These are phyloP conservation scores for Fusarium kyushuense DNA, from an alignment of 2,329 filamentous ascomycete species.

Conservation along the genomic window DNA sequence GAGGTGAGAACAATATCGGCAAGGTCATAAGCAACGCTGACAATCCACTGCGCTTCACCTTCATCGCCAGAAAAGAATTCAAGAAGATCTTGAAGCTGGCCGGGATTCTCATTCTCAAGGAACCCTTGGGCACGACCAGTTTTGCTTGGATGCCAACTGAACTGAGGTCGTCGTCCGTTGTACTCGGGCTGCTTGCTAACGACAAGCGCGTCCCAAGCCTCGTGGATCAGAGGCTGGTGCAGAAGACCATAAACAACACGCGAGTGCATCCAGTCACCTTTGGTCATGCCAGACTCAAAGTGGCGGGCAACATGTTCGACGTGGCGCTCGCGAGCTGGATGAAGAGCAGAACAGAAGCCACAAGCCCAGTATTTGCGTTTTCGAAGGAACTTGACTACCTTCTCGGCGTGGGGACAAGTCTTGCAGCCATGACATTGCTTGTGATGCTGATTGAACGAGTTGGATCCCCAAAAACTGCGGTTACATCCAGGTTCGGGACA, in stretches of 20 bases:
- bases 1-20: conserved; percentile 61
- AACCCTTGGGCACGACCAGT: conserved; percentile 69
- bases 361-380: conserved; percentile 77
- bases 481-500: conserved; percentile 73
- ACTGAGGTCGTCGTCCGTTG: conserved; percentile 66
- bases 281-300: conserved; percentile 72
- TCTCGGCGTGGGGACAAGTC: conserved; percentile 73
- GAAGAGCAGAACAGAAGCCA: conserved; percentile 73
- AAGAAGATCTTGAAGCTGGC: conserved; percentile 72
- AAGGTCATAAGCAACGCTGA: conserved; percentile 69
- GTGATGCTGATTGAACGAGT: conserved; percentile 76
- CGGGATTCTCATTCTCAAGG: conserved; percentile 71
- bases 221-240: conserved; percentile 72
- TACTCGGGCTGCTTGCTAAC: conserved; percentile 67
- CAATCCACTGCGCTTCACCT: conserved; percentile 68
- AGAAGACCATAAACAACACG: conserved; percentile 75
- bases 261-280: conserved; percentile 76
- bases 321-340: conserved; percentile 73
- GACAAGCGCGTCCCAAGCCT: conserved; percentile 71
- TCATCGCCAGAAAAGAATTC: conserved; percentile 72
- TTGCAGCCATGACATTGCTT: conserved; percentile 74
- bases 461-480: conserved; percentile 75
- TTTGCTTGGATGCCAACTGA: conserved; percentile 70
- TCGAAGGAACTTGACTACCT: conserved; percentile 71
- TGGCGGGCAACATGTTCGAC: conserved; percentile 77